A percentile compares a stretch with the other conserved stretches of the same genome.
phyloP scores from a whole-genome alignment of 1,139 yeast species.

The Taphrina deformans region DNA sequence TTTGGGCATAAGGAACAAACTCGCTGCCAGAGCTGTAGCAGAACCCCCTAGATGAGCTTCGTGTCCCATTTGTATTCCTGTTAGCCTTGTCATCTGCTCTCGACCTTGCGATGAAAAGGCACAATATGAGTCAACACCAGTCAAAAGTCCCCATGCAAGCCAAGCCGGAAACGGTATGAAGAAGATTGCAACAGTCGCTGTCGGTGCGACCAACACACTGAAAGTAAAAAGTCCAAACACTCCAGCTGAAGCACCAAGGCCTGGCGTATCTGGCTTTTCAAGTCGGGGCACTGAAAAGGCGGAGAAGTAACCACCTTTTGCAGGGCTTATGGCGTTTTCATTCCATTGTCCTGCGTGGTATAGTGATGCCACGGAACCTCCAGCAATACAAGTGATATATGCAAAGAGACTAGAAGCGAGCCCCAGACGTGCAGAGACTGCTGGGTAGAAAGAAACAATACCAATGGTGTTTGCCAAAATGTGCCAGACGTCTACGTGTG shows the following conservation, averaged over 20 bases:
- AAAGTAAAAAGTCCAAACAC: constrained; percentile 30
- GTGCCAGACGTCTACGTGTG: constrained; percentile 24
- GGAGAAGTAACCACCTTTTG: not conserved
- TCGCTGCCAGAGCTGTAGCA: constrained; percentile 4
- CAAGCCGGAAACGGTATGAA: constrained; percentile 32
- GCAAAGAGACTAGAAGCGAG: not conserved
- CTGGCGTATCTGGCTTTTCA: constrained; percentile 10
- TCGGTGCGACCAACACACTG: constrained; percentile 7
- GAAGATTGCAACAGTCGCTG: constrained; percentile 18
- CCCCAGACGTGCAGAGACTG: constrained; percentile 12
- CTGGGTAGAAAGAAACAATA: constrained; percentile 21
- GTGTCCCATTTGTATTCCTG: constrained; percentile 24
- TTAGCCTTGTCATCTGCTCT: constrained; percentile 1
- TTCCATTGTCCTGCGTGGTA: constrained; percentile 21
- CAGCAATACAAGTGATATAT: constrained; percentile 21
- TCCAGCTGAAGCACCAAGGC: constrained; percentile 28
- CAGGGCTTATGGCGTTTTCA: not conserved
- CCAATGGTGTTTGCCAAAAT: constrained; percentile 27
- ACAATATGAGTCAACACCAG: constrained; percentile 28
- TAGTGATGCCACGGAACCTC: constrained; percentile 18
- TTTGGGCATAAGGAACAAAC: constrained; percentile 2
- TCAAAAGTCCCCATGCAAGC: constrained; percentile 30
- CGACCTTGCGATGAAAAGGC: constrained; percentile 15
- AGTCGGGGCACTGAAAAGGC: constrained; percentile 1
- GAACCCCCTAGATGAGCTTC: constrained; percentile 32